Conservation (phyloP, 352 stramenopile species). For the Peronospora belbahrii region DNA sequence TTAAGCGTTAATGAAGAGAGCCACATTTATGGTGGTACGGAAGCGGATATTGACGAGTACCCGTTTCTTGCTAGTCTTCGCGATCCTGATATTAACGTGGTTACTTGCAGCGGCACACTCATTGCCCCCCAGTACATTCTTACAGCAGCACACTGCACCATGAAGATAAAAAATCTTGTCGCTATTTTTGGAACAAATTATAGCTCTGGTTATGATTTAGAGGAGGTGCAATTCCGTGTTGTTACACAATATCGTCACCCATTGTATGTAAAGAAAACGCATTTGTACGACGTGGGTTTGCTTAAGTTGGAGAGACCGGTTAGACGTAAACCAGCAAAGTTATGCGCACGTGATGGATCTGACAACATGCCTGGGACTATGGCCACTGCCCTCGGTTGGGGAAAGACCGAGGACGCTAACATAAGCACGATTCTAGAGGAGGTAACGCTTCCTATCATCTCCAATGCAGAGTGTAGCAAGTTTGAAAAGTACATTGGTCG, state of each 20-base stretch:
- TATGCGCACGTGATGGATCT: conserved; percentile 34
- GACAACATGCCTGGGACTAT: conserved; percentile 40
- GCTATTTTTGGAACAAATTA: conserved; percentile 21
- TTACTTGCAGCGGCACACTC: conserved; percentile 53
- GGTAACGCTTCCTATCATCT: conserved; percentile 46
- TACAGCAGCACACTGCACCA: conserved; percentile 66
- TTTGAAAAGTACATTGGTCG: conserved; percentile 36
- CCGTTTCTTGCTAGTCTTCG: conserved; percentile 53
- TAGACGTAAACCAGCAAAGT: conserved; percentile 24
- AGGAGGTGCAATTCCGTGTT: conserved; percentile 6
- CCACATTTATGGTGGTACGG: conserved; percentile 53
- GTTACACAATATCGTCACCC: conserved; percentile 6
- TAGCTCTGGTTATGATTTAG: conserved; percentile 7
- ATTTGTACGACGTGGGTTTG: conserved; percentile 42
- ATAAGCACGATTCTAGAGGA: conserved; percentile 31
- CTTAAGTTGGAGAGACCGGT: conserved; percentile 44
- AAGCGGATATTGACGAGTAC: conserved; percentile 39
- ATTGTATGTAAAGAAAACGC: conserved; percentile 23
- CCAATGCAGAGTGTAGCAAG: conserved; percentile 47
- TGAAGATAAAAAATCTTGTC: conserved; percentile 13
- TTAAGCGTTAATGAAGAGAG: conserved; percentile 31
- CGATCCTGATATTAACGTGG: conserved; percentile 16
- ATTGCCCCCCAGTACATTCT: conserved; percentile 51
- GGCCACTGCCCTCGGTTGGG: conserved; percentile 48
- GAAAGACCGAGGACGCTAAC: conserved; percentile 32